Evolutionary conservation across 192 early-diverging fungal species (phyloP), one percentile per base, ranked within the genome.

Genomic region (Linnemannia exigua): DNA sequence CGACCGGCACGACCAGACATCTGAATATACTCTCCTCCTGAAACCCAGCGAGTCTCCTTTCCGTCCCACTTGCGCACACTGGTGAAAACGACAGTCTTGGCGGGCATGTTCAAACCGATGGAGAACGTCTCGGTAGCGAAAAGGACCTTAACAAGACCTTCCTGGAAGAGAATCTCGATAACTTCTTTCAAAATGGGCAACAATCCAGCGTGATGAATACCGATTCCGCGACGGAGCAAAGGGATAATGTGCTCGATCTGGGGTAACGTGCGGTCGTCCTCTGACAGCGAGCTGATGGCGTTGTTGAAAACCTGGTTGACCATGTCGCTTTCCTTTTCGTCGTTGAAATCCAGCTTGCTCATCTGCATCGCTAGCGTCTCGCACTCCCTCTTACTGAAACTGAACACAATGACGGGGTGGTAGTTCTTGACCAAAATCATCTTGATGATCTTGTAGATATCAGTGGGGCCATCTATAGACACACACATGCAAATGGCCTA

Each of bases 101-200:
- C 97, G 31, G 98, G 98, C 98, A 99, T 99, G 90, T 99, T 99
- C 72, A 99, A 89, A 33, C 98, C 98, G 75, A 99, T 99, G 33
- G 98, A 97, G 87, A 99, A 99, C 1, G 98, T 99, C 89, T 99
- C 98, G 4, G 98, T 99, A 33, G 98, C 98, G 93, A 99, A 99
- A 63, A 99, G 88, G n/a, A 97, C 96, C 88, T 99, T 99, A 44
- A 99, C 87, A 75, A 99, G 84, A n/a, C 97, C 97, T 88, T 98
- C 97, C 84, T 98, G 97, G 89, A 99, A 99, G 58, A 99, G 89
- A 88, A 99, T 96, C 90, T 99, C 98, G 61, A 98, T 97, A 14
- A 97, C 95, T 89, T 99, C 98, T 87, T 99, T 99, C 68, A 99
- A 89, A 73, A 99, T 97, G 19, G 98, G 98, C 68, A 99, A 89